Percentiles rank a stretch among this genome's conserved stretches.
phyloP scores from a whole-genome alignment of 352 stramenopile genomes.

The Elongisporangium senticosum region DNA sequence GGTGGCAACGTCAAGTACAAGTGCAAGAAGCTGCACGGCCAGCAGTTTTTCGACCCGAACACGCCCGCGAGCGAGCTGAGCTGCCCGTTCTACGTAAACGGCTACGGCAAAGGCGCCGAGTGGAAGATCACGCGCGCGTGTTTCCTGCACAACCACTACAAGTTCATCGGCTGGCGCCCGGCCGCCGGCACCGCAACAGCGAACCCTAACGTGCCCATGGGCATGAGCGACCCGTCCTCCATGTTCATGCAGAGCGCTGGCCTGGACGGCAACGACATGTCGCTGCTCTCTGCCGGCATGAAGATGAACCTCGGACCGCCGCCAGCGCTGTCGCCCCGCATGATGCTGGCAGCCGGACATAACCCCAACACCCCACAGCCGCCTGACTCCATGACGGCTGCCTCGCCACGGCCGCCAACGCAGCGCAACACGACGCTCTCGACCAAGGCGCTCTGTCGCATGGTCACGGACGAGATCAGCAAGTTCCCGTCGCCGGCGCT shows the following conservation, averaged over 20 bases:
- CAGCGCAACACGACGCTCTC: conserved; percentile 81
- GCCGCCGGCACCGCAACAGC: neutral
- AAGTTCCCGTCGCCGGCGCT: conserved; percentile 53
- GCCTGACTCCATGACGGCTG: conserved; percentile 2
- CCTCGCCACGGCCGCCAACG: conserved; percentile 11
- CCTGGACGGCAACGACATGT: neutral
- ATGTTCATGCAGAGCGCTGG: neutral
- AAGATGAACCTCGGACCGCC: neutral
- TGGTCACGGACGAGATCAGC: conserved; percentile 64
- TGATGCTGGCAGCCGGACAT: neutral
- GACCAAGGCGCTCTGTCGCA: conserved; percentile 67
- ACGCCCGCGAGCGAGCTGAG: conserved; percentile 43
- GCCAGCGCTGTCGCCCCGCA: neutral
- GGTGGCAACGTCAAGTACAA: conserved; percentile 80
- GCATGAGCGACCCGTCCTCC: neutral
- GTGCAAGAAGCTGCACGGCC: conserved; percentile 75
- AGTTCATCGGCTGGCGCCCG: conserved; percentile 66
- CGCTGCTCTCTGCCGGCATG: neutral
- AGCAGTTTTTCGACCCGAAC: conserved; percentile 67
- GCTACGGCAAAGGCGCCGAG: conserved; percentile 48
- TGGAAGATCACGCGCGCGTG: conserved; percentile 79
- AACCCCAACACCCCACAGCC: neutral
- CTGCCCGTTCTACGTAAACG: conserved; percentile 81
- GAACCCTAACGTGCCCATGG: neutral
- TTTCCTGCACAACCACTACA: conserved; percentile 82